Evolutionary conservation across 305 asterid species (phyloP), one percentile per base, ranked within the genome.

Genomic region (Galium porrigens): DNA sequence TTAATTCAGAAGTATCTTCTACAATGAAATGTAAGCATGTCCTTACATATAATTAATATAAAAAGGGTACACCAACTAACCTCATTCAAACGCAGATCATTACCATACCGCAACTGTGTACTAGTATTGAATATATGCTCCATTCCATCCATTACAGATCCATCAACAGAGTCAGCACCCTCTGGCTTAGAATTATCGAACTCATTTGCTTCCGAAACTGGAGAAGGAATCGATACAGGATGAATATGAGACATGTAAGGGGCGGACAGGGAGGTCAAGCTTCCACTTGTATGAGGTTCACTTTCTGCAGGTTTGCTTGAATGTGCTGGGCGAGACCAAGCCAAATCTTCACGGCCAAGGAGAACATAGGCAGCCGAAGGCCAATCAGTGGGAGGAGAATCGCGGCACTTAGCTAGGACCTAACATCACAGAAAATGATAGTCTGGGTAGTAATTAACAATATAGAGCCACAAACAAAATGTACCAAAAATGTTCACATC

Each of bases 31-130:
- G n/a, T 30, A 10, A 29, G 62, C 41, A 57, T 15, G 27, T 34
- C 15, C 27, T 33, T 10, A 32, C 48, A 58, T 34, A 22, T 20
- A 34, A 55, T 42, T 27, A 7, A 12, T 17, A 39, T 63, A 12
- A 37, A 30, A 20, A 63, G 57, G 49, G 53, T 9, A 65, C 48
- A 51, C 32, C 34, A 68, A 60, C 67, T 66, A 67, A 92, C 97
- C 96, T 92, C 99, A 81, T 92, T 92, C 64, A 92, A 83, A 66
- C 97, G 89, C 76, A 92, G 85, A 83, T 92, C 99, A 69, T 86
- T 82, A 68, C 99, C 99, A 83, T 85, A 92, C 11, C 90, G 90
- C 69, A 92, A 81, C 77, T 85, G 95, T 71, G 92, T 86, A 81
- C 88, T 82, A 63, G 95, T 84, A 76, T 81, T 89, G 81, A 85